Evolutionary conservation across 495 filamentous ascomycete species (phyloP).

Genomic region (Aspergillus leporis): DNA sequence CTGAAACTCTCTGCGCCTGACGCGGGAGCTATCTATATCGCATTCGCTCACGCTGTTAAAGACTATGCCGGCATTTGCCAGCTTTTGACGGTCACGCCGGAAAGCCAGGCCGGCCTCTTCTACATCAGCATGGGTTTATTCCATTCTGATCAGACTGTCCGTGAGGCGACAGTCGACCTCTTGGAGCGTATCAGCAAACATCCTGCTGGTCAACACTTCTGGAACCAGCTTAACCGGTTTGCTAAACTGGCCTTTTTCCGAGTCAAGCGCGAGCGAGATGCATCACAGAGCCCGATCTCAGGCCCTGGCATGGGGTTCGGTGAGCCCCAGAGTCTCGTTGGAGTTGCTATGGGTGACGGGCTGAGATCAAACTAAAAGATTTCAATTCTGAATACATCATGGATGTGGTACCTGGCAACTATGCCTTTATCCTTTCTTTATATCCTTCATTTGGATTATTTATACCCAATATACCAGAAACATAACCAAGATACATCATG

Average conservation of each 20-base stretch:
- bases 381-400: background rate
- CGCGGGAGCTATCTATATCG: slow-evolving; percentile 76
- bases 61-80: slow-evolving; percentile 89
- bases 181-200: slow-evolving; percentile 81
- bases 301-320: slow-evolving; percentile 14
- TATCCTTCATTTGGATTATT: background rate
- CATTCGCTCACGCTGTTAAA: slow-evolving; percentile 71
- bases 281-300: slow-evolving; percentile 24
- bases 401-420: background rate
- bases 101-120: slow-evolving; percentile 87
- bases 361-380: background rate
- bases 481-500: slow-evolving; percentile 1
- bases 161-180: slow-evolving; percentile 74
- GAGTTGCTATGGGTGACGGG: slow-evolving; percentile 38
- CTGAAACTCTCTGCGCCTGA: slow-evolving; percentile 71
- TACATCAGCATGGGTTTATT: slow-evolving; percentile 92
- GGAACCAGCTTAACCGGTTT: slow-evolving; percentile 81
- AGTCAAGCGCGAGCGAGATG: slow-evolving; percentile 64
- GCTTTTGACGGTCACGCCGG: slow-evolving; percentile 80
- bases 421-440: background rate
- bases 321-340: slow-evolving; percentile 41
- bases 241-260: slow-evolving; percentile 77
- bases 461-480: slow-evolving; percentile 3
- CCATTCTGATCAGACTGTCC: slow-evolving; percentile 78
- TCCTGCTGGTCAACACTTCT: slow-evolving; percentile 92